Base-by-base conservation (phyloP, 2,329 filamentous ascomycete species). In the Fusarium abutilonis region DNA sequence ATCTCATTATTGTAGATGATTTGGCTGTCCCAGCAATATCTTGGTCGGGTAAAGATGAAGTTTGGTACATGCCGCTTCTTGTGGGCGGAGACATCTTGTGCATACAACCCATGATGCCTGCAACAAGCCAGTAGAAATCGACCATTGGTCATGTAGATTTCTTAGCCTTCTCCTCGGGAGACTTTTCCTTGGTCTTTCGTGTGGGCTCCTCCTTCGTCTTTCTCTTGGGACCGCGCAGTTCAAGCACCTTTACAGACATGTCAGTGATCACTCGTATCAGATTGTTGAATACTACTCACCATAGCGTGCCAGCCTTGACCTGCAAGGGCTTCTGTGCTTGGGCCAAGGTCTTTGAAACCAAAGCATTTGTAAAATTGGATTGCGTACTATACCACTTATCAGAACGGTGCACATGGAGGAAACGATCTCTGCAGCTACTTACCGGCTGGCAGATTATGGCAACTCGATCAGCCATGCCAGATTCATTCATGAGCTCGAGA, bases 301-400 rank as follows among this genome's bases (percentile, higher is more conserved):
- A 97, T 87, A 73, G 95, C 88, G 67, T 86, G 82, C 92, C 93
- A 97, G 15, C 86, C 88, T 29, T 92, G 91, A 34, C 92, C 92
- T 17, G 88, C 90, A 76, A 92, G 93, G 55, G 84, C 80, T 46
- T 86, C 89, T 57, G 84, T 78, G 74, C 92, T 95, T 45, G 82
- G 78, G 0, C 93, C 92, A 28, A 82, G 76, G 66, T 89, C 85
- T 65, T 79, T 79, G 73, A 95, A 97, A 0, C 92, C 87, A 66
- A 92, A 83, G n/a, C 83, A 83, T 73, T 89, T 83, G 73, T 96
- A 97, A 74, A 90, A 97, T 1, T 79, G 79, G 23, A 94, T 80
- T 34, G 94, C 80, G 53, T 88, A 81, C 84, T 87, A 50, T 13
- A 36, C 7, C 4, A 9, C 11, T 26, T 26, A 9, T 72, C 36